Evolutionary conservation across 1,139 yeast species (phyloP).

Genomic region (Kazachstania sp.): DNA sequence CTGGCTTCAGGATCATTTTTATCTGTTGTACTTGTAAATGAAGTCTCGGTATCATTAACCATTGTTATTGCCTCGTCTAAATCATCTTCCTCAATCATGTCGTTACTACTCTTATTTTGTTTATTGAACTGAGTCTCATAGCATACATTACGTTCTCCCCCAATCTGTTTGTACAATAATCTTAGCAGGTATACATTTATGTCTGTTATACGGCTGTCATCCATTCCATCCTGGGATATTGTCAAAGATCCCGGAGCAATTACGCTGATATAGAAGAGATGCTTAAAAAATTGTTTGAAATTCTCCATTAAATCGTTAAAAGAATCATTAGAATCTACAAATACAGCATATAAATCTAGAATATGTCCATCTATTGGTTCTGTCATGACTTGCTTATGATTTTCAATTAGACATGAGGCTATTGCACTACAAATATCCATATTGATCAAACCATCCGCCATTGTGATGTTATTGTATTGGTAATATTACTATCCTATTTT

Average conservation of each 20-base stretch:
- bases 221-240: slow-evolving; percentile 7
- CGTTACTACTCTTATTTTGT: slow-evolving; percentile 5
- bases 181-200: slow-evolving; percentile 22
- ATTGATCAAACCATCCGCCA: neutral
- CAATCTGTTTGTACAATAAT: slow-evolving; percentile 11
- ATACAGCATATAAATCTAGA: slow-evolving; percentile 10
- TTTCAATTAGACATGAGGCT: slow-evolving; percentile 19
- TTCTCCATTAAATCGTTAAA: neutral
- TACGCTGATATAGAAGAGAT: slow-evolving; percentile 9
- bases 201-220: neutral
- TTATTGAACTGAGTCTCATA: neutral
- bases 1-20: neutral
- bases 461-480: neutral
- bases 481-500: no score
- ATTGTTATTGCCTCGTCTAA: neutral
- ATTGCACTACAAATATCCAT: slow-evolving; percentile 4
- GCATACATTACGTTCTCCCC: neutral
- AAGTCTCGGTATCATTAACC: neutral
- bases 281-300: slow-evolving; percentile 11
- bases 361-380: slow-evolving; percentile 20
- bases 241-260: slow-evolving; percentile 13
- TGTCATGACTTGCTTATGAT: slow-evolving; percentile 9
- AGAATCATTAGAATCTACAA: neutral
- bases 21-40: neutral
- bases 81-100: neutral